Evolutionary conservation across 192 early-diverging fungal genomes (phyloP), one percentile per base, ranked within the genome.

Genomic region (Lobosporangium transversale): DNA sequence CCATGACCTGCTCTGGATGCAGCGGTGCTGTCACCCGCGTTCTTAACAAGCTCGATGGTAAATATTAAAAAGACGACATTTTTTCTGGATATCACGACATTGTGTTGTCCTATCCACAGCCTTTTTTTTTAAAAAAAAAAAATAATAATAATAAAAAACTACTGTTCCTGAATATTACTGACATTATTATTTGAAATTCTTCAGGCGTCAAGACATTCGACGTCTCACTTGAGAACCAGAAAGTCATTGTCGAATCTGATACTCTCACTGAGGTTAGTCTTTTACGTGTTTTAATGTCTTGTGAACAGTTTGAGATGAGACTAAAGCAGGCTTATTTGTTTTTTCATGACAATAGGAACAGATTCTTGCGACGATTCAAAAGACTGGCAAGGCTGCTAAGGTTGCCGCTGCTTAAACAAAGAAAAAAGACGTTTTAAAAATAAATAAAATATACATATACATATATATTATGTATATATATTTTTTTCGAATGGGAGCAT

Each of bases 1-100:
- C 68, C 61, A 94, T 94, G 93, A 85, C 88, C 74, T 94, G 93
- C 84, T 68, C 66, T 40, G 93, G 93, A 30, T 94, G 93, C 87
- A 84, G 83, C 23, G 86, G 86, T 68, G 93, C 93, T 50, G 93
- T 94, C 43, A 85, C 81, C 65, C 79, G 88, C 29, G 90, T 89
- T 36, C 69, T 94, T 35, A 78, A 36, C 59, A 89, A 89, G 80
- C 81, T 89, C 15, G 63, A 70, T 6, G 83, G 80, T 84, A 84
- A 74, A 15, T 6, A 50, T 11, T 35, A 11, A 1, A 0, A 9
- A 9, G n/a, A n/a, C n/a, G n/a, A 40, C 37, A 14, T 14, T 40
- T 40, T 40, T 53, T 7, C 14, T 53, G n/a, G n/a, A n/a, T n/a
- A n/a, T n/a, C n/a, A n/a, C n/a, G n/a, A n/a, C n/a, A n/a, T n/a